Conservation (phyloP, 2,329 filamentous ascomycete genomes). For the Aspergillus ochraceoroseus region DNA sequence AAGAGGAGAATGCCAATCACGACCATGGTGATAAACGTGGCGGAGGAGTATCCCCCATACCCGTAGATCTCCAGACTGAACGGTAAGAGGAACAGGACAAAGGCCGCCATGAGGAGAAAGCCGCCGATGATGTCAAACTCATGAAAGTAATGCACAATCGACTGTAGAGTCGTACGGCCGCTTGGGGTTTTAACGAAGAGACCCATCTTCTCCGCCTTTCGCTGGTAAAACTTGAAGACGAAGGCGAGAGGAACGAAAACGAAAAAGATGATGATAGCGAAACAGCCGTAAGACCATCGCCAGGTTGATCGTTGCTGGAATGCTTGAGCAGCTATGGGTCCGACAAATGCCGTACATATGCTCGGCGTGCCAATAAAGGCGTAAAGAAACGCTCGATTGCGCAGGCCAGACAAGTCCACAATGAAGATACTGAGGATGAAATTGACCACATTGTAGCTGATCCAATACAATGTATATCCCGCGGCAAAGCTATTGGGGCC, state of each 20-base stretch:
- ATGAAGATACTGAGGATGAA: constrained; percentile 57
- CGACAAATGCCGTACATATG: constrained; percentile 55
- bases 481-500: constrained; percentile 60
- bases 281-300: constrained; percentile 61
- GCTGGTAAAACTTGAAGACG: constrained; percentile 53
- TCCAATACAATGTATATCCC: constrained; percentile 58
- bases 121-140: constrained; percentile 53
- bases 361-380: constrained; percentile 59
- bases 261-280: constrained; percentile 56
- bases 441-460: constrained; percentile 53
- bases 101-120: constrained; percentile 49
- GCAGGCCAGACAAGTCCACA: constrained; percentile 58
- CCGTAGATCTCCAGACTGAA: constrained; percentile 51
- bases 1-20: constrained; percentile 53
- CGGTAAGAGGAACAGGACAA: constrained; percentile 60
- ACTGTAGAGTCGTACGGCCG: constrained; percentile 47
- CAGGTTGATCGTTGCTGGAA: constrained; percentile 48
- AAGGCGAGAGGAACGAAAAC: constrained; percentile 53
- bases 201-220: constrained; percentile 54
- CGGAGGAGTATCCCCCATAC: constrained; percentile 39
- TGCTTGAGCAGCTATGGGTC: constrained; percentile 51
- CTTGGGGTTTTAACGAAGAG: constrained; percentile 44
- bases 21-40: constrained; percentile 48
- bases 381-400: constrained; percentile 57
- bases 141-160: constrained; percentile 51